A percentile compares a stretch with the other conserved stretches of the same genome.
phyloP scores from a whole-genome alignment of 1,139 yeast genomes.

The Yamadazyma atmosphaerica region DNA sequence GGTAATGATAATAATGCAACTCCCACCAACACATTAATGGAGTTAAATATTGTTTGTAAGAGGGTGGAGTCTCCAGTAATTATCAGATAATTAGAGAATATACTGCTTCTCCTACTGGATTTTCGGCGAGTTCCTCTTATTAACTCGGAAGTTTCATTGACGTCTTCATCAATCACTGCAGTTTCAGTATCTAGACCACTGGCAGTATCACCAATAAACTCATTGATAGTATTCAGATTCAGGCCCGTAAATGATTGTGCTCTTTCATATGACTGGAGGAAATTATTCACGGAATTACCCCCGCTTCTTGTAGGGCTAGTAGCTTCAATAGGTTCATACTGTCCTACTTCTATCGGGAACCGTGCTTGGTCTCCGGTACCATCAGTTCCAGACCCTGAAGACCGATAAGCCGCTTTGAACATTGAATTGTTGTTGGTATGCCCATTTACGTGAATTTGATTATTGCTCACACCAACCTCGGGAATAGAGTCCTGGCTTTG shows the following conservation, averaged over 20 bases:
- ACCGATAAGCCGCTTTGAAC: not conserved
- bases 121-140: constrained; percentile 3
- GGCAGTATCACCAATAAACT: constrained; percentile 9
- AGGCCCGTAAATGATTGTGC: constrained; percentile 61
- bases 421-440: not conserved
- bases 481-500: not conserved
- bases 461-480: not conserved
- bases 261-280: constrained; percentile 75
- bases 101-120: constrained; percentile 18
- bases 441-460: not conserved
- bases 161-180: constrained; percentile 14
- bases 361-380: no score
- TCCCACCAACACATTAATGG: constrained; percentile 83
- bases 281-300: constrained; percentile 50
- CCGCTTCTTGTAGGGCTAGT: not conserved
- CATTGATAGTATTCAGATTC: constrained; percentile 10
- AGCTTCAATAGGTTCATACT: not conserved
- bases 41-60: constrained; percentile 85
- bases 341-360: no score
- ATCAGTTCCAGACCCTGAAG: not conserved
- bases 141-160: constrained; percentile 10
- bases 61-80: constrained; percentile 52
- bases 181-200: constrained; percentile 5
- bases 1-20: constrained; percentile 86
- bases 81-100: constrained; percentile 13